A percentile compares a stretch with the other conserved stretches of the same genome.
Conservation (phyloP, 805 yeast genomes). For the Vanderwaltozyma polyspora region DNA sequence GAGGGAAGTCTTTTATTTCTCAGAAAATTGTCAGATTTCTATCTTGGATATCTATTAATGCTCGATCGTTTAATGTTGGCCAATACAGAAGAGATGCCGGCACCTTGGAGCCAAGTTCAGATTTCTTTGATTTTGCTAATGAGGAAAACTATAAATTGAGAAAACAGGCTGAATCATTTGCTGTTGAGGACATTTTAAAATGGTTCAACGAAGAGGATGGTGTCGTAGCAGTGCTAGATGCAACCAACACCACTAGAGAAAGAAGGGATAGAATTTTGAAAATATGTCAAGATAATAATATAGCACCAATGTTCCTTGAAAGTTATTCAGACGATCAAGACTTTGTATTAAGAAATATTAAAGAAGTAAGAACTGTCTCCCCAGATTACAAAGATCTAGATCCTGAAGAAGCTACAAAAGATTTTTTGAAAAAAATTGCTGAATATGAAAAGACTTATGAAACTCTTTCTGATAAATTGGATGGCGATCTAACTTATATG, state of each 20-base stretch:
- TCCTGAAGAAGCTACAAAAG: constrained; percentile 59
- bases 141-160: constrained; percentile 53
- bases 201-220: constrained; percentile 80
- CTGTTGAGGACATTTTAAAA: constrained; percentile 67
- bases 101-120: constrained; percentile 45
- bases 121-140: constrained; percentile 63
- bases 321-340: constrained; percentile 81
- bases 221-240: constrained; percentile 87
- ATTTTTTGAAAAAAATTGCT: constrained; percentile 61
- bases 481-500: constrained; percentile 66
- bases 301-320: constrained; percentile 88
- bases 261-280: constrained; percentile 56
- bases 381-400: constrained; percentile 69
- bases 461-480: constrained; percentile 50
- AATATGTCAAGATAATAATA: constrained; percentile 49
- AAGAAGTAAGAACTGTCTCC: constrained; percentile 77
- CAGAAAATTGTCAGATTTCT: constrained; percentile 88
- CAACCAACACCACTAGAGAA: constrained; percentile 73
- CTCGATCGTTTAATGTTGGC: constrained; percentile 86
- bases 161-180: constrained; percentile 56
- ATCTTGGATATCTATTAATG: constrained; percentile 81
- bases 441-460: constrained; percentile 68
- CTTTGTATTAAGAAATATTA: constrained; percentile 63
- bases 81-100: constrained; percentile 59
- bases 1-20: constrained; percentile 91